These are phyloP conservation scores for Chenopodium quinoa DNA, from an alignment of 148 eudicot genomes.

Conservation along the genomic window DNA sequence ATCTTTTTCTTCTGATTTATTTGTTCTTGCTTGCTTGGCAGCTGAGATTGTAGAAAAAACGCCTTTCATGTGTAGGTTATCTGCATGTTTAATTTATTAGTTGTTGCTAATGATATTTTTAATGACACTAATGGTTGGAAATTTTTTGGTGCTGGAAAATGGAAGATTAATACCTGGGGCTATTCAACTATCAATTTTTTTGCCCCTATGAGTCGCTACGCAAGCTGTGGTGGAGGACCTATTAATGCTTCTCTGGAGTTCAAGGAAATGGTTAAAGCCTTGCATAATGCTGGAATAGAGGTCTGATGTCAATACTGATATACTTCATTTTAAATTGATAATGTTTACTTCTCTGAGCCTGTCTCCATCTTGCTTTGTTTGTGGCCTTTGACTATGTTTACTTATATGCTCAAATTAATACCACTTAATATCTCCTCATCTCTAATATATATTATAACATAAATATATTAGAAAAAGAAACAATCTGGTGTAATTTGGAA, in stretches of 20 bases:
- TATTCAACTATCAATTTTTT: constrained; percentile 98
- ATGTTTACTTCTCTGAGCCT: constrained; percentile 3
- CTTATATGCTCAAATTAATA: background rate
- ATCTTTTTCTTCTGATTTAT: background rate
- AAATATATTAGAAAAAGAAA: background rate
- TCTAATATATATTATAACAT: too few species aligned
- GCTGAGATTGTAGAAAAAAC: background rate
- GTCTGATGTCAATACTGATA: constrained; percentile 33
- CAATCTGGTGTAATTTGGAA: background rate
- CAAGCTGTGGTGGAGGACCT: constrained; percentile 94
- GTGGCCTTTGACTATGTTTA: background rate
- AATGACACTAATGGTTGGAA: constrained; percentile 2
- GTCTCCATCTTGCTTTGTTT: background rate
- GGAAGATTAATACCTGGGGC: constrained; percentile 95
- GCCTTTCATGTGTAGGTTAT: background rate
- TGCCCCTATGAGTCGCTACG: constrained; percentile 99
- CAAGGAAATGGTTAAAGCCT: constrained; percentile 93
- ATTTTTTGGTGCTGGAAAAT: constrained; percentile 17
- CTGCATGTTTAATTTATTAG: background rate
- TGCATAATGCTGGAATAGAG: constrained; percentile 97
- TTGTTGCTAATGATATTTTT: constrained; percentile 7
- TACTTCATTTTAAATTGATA: background rate
- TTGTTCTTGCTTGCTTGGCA: background rate
- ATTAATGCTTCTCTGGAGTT: constrained; percentile 74
- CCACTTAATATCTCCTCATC: too few species aligned